A percentile compares a stretch with the other conserved stretches of the same genome.
Conservation (phyloP, 139 green algal genomes). For the Gonium pectorale region DNA sequence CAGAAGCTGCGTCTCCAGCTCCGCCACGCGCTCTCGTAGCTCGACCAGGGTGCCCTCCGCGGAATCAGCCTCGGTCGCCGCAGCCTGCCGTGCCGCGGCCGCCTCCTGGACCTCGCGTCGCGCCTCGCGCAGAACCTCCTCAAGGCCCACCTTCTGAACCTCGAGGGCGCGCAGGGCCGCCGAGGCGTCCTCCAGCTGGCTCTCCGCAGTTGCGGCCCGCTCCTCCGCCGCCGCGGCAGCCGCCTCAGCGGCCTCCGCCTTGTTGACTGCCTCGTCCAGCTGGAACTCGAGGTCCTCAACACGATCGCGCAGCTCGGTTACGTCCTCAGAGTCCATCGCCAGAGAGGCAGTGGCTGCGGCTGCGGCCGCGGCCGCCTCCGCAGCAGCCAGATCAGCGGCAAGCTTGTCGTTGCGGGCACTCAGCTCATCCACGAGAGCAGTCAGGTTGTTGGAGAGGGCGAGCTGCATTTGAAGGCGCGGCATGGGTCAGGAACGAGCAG, state of each 20-base stretch:
- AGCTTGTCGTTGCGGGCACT: conserved; percentile 37
- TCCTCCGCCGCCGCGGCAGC: background rate
- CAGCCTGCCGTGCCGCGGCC: background rate
- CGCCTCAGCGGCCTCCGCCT: background rate
- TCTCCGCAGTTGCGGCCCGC: background rate
- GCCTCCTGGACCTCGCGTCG: background rate
- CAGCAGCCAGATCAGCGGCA: background rate
- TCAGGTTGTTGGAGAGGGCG: conserved; percentile 1
- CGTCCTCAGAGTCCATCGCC: background rate
- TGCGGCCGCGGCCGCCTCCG: background rate
- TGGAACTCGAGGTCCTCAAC: background rate
- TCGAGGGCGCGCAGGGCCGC: conserved; percentile 34
- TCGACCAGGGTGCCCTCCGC: background rate
- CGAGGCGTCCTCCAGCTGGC: conserved; percentile 44
- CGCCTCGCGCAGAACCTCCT: conserved; percentile 17
- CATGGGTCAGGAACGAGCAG: background rate
- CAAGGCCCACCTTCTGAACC: conserved; percentile 40
- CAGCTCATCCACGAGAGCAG: conserved; percentile 37
- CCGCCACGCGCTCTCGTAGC: background rate
- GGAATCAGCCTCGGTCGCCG: background rate
- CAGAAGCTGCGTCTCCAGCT: conserved; percentile 42
- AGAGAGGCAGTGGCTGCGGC: background rate
- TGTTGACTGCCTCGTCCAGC: background rate
- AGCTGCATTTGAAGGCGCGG: background rate
- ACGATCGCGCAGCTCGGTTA: background rate